Base-by-base conservation (phyloP, 441 rosid genomes). In the Corymbia citriodora region DNA sequence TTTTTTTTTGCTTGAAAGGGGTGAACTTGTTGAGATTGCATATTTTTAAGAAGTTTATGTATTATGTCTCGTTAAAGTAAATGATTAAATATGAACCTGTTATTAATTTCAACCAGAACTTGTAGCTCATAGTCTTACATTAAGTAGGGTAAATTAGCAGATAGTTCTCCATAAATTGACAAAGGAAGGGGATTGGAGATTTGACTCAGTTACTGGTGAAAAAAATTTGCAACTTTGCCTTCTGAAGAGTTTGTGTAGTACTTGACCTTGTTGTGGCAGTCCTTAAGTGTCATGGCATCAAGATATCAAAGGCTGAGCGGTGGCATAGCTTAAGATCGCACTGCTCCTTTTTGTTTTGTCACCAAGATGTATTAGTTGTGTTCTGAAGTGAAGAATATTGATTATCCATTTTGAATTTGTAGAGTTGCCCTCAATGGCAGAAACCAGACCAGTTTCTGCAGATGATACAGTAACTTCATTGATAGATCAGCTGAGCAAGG, bases 401-500 rank as follows among this genome's bases (percentile, higher is more conserved):
- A 53, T 11, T 36, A 87, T 87, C 40, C 25, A n/a, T 40, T 25
- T 87, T 87, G 63, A 87, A 54, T 54, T 40, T 90, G 79, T 65
- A 92, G 92, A 88, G 89, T 89, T 90, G 59, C 81, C 79, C 70
- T 68, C 68, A 90, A 93, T 94, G 95, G 89, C 90, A 50, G 83
- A 81, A 89, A 50, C 74, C 4, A 93, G 90, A 89, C 92, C 93
- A 88, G 88, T 33, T 85, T 88, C 85, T 91, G 94, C 70, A 88
- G 91, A 91, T 79, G 90, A 90, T 90, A 65, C 89, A 21, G 89
- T 92, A 19, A 89, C 93, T 40, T 89, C 93, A 83, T 88, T 90
- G 83, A 87, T 93, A 89, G 93, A 94, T 68, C 92, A 91, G 70
- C 93, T 94, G 59, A 65, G 90, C 88, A 93, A 92, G 92, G 91